Percentiles rank a stretch among this genome's conserved stretches.
Evolutionary conservation across 345 rosid species (phyloP).

Genomic region (Brassica napus): DNA sequence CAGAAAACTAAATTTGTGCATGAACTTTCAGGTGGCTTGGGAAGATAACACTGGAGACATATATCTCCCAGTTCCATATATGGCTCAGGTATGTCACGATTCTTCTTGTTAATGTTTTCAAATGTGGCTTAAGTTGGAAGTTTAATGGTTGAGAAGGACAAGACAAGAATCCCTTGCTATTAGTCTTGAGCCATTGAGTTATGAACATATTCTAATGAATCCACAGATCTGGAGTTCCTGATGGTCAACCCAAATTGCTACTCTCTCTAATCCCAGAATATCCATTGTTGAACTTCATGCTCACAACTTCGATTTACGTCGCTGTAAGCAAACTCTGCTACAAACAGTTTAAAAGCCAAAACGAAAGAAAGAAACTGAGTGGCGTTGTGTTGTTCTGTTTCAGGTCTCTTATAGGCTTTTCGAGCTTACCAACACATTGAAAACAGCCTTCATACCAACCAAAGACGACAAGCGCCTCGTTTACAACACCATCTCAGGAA

Average conservation of each 20-base stretch:
- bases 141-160: slow-evolving; percentile 9
- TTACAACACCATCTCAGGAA: slow-evolving; percentile 60
- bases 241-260: slow-evolving; percentile 92
- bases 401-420: slow-evolving; percentile 93
- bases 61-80: slow-evolving; percentile 89
- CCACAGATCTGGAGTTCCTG: slow-evolving; percentile 81
- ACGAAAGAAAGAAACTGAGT: slow-evolving; percentile 25
- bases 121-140: not conserved
- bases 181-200: not conserved
- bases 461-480: slow-evolving; percentile 82
- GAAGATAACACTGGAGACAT: slow-evolving; percentile 87
- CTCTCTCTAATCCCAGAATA: slow-evolving; percentile 88
- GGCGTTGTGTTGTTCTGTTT: slow-evolving; percentile 28
- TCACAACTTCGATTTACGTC: slow-evolving; percentile 75
- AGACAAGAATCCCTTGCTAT: not conserved
- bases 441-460: slow-evolving; percentile 79
- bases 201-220: slow-evolving; percentile 1
- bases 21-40: slow-evolving; percentile 77
- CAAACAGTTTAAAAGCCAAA: not conserved
- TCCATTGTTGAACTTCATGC: slow-evolving; percentile 92
- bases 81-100: slow-evolving; percentile 78
- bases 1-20: not conserved
- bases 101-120: slow-evolving; percentile 9
- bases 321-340: slow-evolving; percentile 56
- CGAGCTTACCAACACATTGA: slow-evolving; percentile 82